A percentile compares a stretch with the other conserved stretches of the same genome.
Conservation (phyloP, 352 stramenopile species). For the Globisporangium uncinulatum region DNA sequence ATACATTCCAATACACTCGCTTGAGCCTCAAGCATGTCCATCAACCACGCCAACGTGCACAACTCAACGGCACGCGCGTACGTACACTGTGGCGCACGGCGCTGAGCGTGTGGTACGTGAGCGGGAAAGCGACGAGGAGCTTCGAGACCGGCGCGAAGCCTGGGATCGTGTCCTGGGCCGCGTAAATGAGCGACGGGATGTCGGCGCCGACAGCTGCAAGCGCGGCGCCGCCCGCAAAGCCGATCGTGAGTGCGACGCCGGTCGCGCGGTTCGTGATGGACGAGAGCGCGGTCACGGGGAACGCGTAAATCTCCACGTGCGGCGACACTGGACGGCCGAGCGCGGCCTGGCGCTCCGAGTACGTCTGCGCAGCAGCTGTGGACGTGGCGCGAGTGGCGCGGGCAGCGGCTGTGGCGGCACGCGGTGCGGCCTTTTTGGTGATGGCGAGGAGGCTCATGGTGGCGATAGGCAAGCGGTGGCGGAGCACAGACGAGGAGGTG, state of each 20-base stretch:
- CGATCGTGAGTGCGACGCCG: slow-evolving; percentile 79
- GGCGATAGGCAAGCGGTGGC: background rate
- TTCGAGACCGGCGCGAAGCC: slow-evolving; percentile 85
- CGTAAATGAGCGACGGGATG: slow-evolving; percentile 74
- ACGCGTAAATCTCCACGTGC: slow-evolving; percentile 96
- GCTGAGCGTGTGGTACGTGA: slow-evolving; percentile 92
- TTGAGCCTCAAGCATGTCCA: background rate
- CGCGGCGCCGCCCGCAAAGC: slow-evolving; percentile 60
- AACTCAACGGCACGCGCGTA: slow-evolving; percentile 17
- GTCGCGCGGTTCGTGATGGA: slow-evolving; percentile 94
- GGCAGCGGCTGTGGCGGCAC: slow-evolving; percentile 4
- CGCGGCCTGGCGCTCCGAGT: slow-evolving; percentile 81
- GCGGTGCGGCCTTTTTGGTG: slow-evolving; percentile 13
- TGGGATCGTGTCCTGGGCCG: slow-evolving; percentile 61
- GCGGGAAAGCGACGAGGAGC: slow-evolving; percentile 90
- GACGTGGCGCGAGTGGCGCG: slow-evolving; percentile 18
- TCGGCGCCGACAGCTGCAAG: slow-evolving; percentile 76
- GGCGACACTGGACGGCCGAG: slow-evolving; percentile 91
- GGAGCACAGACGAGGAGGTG: slow-evolving; percentile 16
- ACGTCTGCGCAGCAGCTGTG: slow-evolving; percentile 25
- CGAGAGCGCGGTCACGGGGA: slow-evolving; percentile 89
- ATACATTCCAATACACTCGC: no score
- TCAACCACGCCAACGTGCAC: background rate
- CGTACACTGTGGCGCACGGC: slow-evolving; percentile 81
- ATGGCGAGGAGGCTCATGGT: slow-evolving; percentile 8